These are phyloP conservation scores for Dioszegia hungarica DNA, from an alignment of 768 basidiomycete genomes.

Conservation along the genomic window DNA sequence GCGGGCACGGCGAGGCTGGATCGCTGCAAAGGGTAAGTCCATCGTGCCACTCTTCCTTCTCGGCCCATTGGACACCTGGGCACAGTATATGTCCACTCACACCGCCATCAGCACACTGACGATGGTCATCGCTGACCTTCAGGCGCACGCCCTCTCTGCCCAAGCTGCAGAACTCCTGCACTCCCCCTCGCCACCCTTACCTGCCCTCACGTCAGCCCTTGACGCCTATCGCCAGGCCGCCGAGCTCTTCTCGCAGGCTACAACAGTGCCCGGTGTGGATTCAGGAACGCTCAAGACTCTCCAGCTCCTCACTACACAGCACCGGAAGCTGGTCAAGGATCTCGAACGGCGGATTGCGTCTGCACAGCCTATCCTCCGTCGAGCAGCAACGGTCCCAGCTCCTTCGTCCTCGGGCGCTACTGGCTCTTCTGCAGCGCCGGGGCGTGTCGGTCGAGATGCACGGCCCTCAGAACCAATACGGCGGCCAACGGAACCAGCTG, in stretches of 20 bases:
- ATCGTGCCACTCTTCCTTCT: background rate
- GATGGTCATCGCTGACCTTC: background rate
- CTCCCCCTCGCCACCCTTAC: slow-evolving; percentile 3
- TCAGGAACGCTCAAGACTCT: slow-evolving; percentile 21
- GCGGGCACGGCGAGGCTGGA: background rate
- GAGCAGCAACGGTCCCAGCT: slow-evolving; percentile 2
- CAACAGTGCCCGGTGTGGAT: background rate
- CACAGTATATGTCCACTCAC: background rate
- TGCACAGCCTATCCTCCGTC: background rate
- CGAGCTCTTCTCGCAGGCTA: slow-evolving; percentile 19
- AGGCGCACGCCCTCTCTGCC: slow-evolving; percentile 38
- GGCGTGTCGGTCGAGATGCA: background rate
- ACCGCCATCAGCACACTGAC: background rate
- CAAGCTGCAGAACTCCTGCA: slow-evolving; percentile 26
- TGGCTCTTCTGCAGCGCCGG: background rate
- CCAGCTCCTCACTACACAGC: slow-evolving; percentile 36
- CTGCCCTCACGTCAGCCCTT: slow-evolving; percentile 18
- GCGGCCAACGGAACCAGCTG: background rate
- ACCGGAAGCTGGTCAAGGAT: slow-evolving; percentile 39
- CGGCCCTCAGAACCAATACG: background rate
- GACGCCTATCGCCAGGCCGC: slow-evolving; percentile 26
- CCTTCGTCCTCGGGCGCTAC: background rate
- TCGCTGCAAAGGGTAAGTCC: background rate
- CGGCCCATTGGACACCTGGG: background rate
- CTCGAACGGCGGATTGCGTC: slow-evolving; percentile 29